Evolutionary conservation across 257 asterid species (phyloP).

Genomic region (Nicotiana undulata): DNA sequence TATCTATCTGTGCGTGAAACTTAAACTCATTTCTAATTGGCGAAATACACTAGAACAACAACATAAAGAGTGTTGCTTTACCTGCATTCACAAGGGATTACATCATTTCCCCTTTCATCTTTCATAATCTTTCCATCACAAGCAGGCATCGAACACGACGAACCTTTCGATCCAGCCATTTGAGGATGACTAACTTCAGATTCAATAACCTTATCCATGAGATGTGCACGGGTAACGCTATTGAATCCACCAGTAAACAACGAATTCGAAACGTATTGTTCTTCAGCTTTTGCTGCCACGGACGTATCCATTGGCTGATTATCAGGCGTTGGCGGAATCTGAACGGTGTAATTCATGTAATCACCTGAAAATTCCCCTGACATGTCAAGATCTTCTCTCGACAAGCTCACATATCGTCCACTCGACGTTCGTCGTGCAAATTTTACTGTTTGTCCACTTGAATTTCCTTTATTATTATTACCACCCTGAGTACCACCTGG

Average conservation of each 20-base stretch:
- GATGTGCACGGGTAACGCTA: conserved; percentile 84
- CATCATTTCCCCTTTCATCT: conserved; percentile 72
- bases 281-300: conserved; percentile 78
- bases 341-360: conserved; percentile 74
- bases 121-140: conserved; percentile 84
- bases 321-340: conserved; percentile 85
- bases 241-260: conserved; percentile 80
- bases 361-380: conserved; percentile 55
- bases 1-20: too few relatives aligned
- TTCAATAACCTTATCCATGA: conserved; percentile 91
- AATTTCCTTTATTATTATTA: background rate
- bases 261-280: conserved; percentile 79
- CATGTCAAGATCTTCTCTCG: conserved; percentile 71
- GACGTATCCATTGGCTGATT: conserved; percentile 72
- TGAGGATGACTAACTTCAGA: conserved; percentile 77
- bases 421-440: conserved; percentile 79
- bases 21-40: too few relatives aligned
- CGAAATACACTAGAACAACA: background rate
- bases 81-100: conserved; percentile 86
- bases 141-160: conserved; percentile 65
- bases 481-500: conserved; percentile 22
- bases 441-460: conserved; percentile 59
- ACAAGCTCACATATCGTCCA: conserved; percentile 68
- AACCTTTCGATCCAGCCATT: conserved; percentile 85
- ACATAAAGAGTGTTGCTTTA: background rate